Percentiles rank a stretch among this genome's conserved stretches.
phyloP scores from a whole-genome alignment of 2,329 filamentous ascomycete species.

The Pseudogymnoascus sp. region DNA sequence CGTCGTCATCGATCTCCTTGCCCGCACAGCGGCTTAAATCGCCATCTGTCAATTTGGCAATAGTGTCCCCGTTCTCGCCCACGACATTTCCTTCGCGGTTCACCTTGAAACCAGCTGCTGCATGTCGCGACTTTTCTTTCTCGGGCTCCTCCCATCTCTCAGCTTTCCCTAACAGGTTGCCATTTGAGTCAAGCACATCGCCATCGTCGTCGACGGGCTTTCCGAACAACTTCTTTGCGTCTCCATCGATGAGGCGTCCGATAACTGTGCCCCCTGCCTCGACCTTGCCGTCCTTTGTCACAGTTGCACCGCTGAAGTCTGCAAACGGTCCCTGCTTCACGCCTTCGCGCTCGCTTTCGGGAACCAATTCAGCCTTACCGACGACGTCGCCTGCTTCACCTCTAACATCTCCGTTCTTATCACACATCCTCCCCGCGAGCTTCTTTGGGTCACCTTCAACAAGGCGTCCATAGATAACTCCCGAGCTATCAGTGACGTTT shows the following conservation, averaged over 20 bases:
- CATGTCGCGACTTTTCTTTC: constrained; percentile 45
- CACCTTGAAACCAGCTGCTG: constrained; percentile 47
- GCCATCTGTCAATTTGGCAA: constrained; percentile 64
- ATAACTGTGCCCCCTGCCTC: constrained; percentile 63
- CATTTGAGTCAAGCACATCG: constrained; percentile 72
- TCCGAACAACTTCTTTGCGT: constrained; percentile 64
- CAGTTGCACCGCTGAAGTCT: constrained; percentile 56
- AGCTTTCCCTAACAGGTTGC: constrained; percentile 50
- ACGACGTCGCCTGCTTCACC: constrained; percentile 67
- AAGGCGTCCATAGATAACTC: constrained; percentile 55
- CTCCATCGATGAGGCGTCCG: constrained; percentile 63
- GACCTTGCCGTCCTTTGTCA: constrained; percentile 62
- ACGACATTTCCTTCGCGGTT: constrained; percentile 54
- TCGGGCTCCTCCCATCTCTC: constrained; percentile 47
- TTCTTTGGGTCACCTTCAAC: constrained; percentile 59
- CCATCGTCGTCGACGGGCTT: constrained; percentile 74
- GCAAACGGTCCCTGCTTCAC: constrained; percentile 62
- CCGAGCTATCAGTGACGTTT: constrained; percentile 48
- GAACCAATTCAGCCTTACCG: constrained; percentile 60
- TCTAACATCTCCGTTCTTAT: constrained; percentile 64
- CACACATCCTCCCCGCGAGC: constrained; percentile 61
- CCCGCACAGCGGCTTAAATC: constrained; percentile 57
- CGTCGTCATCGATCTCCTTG: constrained; percentile 63
- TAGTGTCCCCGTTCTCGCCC: constrained; percentile 50
- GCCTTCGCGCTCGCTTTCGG: constrained; percentile 57